A percentile compares a stretch with the other conserved stretches of the same genome.
Conservation (phyloP, 176 grass and related monocot genomes). For the Carex scoparia region DNA sequence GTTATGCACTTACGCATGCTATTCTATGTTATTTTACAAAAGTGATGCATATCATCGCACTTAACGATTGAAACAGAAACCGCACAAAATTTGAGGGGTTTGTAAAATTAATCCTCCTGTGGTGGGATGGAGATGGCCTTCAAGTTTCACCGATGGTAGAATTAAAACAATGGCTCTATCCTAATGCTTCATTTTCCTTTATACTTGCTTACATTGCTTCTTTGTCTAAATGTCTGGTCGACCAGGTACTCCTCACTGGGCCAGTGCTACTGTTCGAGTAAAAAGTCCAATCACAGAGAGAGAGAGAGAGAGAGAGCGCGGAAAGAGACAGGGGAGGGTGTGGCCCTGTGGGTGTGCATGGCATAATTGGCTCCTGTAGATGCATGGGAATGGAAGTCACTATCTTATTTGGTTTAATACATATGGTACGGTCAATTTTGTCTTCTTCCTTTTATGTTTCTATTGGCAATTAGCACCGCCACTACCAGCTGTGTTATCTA, state of each 20-base stretch:
- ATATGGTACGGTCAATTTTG: neutral
- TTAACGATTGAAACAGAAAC: neutral
- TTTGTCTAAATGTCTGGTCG: neutral
- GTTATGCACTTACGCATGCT: slow-evolving; percentile 21
- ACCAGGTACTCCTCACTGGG: neutral
- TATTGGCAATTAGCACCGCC: neutral
- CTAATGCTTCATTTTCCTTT: neutral
- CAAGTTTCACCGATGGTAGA: neutral
- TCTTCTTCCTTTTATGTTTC: neutral
- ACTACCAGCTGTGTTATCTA: neutral
- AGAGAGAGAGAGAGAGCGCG: neutral
- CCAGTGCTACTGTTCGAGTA: neutral
- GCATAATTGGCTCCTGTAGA: neutral
- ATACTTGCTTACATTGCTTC: neutral
- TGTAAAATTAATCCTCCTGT: neutral
- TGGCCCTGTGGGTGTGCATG: neutral
- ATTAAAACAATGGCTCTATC: neutral
- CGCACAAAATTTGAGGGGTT: too few species aligned
- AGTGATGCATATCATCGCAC: neutral
- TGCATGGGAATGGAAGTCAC: neutral
- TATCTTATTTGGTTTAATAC: neutral
- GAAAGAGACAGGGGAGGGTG: neutral
- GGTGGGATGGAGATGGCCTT: neutral
- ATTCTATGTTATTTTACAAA: slow-evolving; percentile 17
- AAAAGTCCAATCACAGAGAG: neutral